A percentile compares a stretch with the other conserved stretches of the same genome.
Conservation (phyloP, 441 rosid genomes). For the Erysimum pusillum region DNA sequence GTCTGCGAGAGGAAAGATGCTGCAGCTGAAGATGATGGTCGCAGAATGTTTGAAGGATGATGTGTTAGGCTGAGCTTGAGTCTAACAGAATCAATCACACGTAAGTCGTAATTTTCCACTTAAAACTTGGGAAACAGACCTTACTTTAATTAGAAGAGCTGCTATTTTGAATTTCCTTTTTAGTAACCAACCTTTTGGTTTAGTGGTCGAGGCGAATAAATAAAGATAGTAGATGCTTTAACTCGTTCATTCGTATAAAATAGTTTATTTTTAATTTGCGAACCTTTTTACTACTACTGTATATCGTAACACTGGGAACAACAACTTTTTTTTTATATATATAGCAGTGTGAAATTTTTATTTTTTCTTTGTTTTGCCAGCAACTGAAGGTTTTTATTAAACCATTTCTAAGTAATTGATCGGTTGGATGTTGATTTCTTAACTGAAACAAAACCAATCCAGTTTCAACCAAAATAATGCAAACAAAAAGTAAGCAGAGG, state of each 20-base stretch:
- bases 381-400: not conserved
- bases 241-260: slow-evolving; percentile 9
- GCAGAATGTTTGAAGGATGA: slow-evolving; percentile 56
- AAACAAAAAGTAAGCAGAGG: not conserved
- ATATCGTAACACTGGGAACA: too few relatives aligned
- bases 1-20: slow-evolving; percentile 51
- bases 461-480: not conserved
- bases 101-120: slow-evolving; percentile 25
- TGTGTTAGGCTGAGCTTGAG: slow-evolving; percentile 25
- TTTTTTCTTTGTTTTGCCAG: not conserved
- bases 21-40: slow-evolving; percentile 51
- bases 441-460: slow-evolving; percentile 7
- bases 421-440: too few relatives aligned
- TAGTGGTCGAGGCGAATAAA: slow-evolving; percentile 16
- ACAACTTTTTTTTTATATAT: not conserved
- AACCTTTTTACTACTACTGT: not conserved
- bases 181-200: slow-evolving; percentile 14
- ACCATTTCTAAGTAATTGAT: too few relatives aligned
- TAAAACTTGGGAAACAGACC: not conserved
- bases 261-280: not conserved
- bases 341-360: not conserved
- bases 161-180: not conserved
- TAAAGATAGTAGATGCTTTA: not conserved
- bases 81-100: slow-evolving; percentile 16
- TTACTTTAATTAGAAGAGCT: slow-evolving; percentile 3